Percentiles rank a stretch among this genome's conserved stretches.
Evolutionary conservation across 495 filamentous ascomycete genomes (phyloP).

Genomic region (Chaetomium tenue): DNA sequence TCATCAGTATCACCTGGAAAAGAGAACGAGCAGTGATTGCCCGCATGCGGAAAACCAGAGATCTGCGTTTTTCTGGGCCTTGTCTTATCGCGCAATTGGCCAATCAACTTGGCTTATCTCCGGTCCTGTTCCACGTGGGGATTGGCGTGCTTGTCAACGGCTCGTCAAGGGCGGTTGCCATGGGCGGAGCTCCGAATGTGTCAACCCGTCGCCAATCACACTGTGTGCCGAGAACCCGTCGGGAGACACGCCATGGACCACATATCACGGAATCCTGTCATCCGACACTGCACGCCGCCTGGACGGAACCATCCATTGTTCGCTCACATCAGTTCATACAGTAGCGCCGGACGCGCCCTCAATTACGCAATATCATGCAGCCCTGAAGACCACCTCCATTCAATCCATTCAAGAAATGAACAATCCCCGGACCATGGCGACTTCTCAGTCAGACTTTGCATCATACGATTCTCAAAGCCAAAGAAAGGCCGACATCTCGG

Average conservation of each 20-base stretch:
- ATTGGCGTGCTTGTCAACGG: constrained; percentile 15
- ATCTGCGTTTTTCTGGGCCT: background rate
- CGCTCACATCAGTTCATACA: too few relatives aligned
- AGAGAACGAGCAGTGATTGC: background rate
- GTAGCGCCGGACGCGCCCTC: background rate
- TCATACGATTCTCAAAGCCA: too few relatives aligned
- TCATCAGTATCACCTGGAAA: background rate
- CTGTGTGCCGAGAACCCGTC: background rate
- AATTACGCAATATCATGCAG: background rate
- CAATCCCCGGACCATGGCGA: too few relatives aligned
- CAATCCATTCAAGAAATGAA: too few relatives aligned
- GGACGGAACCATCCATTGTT: constrained; percentile 4
- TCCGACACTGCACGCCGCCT: background rate
- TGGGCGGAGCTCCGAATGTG: background rate
- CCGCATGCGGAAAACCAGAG: background rate
- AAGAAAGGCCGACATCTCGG: too few relatives aligned
- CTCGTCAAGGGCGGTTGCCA: background rate
- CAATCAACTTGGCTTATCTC: constrained; percentile 18
- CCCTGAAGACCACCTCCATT: too few relatives aligned
- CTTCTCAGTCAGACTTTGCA: too few relatives aligned
- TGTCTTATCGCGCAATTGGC: constrained; percentile 9
- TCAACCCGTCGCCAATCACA: background rate
- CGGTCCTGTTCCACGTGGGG: constrained; percentile 14
- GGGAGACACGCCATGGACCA: background rate
- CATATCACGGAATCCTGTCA: background rate